phyloP scores from a whole-genome alignment of 306 rosid genomes.

The Gastrolobium villosum region DNA sequence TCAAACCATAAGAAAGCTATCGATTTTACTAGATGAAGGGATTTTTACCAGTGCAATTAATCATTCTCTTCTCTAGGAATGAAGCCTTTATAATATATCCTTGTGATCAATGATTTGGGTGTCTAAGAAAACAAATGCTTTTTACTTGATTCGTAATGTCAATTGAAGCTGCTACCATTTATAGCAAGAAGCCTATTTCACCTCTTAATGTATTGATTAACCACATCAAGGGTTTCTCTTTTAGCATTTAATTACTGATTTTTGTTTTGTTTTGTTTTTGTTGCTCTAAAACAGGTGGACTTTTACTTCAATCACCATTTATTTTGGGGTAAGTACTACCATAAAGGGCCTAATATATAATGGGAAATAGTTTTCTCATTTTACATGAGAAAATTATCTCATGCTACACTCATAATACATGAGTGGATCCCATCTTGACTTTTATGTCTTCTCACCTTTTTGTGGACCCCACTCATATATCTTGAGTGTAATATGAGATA shows the following conservation, averaged over 20 bases:
- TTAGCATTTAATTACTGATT: slow-evolving; percentile 36
- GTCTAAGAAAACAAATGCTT: not conserved
- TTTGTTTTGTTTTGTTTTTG: too few relatives aligned
- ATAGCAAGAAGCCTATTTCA: slow-evolving; percentile 25
- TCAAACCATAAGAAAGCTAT: slow-evolving; percentile 12
- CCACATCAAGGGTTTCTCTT: not conserved
- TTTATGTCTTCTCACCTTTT: too few relatives aligned
- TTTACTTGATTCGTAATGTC: not conserved
- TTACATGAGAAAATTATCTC: too few relatives aligned
- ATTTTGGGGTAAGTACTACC: slow-evolving; percentile 86
- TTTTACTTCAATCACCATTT: slow-evolving; percentile 76
- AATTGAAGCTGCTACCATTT: not conserved
- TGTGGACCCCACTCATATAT: too few relatives aligned
- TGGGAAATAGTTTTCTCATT: too few relatives aligned
- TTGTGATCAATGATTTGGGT: not conserved
- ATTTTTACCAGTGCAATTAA: slow-evolving; percentile 7
- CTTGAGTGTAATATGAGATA: too few relatives aligned
- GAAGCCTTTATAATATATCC: not conserved
- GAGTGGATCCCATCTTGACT: too few relatives aligned
- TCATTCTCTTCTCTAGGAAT: slow-evolving; percentile 19
- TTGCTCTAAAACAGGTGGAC: slow-evolving; percentile 83
- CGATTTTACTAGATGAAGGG: slow-evolving; percentile 16
- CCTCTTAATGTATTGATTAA: not conserved
- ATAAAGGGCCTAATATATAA: slow-evolving; percentile 34
- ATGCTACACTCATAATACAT: too few relatives aligned